Evolutionary conservation across 2,329 filamentous ascomycete species (phyloP).

Genomic region (Orbilia oligospora): DNA sequence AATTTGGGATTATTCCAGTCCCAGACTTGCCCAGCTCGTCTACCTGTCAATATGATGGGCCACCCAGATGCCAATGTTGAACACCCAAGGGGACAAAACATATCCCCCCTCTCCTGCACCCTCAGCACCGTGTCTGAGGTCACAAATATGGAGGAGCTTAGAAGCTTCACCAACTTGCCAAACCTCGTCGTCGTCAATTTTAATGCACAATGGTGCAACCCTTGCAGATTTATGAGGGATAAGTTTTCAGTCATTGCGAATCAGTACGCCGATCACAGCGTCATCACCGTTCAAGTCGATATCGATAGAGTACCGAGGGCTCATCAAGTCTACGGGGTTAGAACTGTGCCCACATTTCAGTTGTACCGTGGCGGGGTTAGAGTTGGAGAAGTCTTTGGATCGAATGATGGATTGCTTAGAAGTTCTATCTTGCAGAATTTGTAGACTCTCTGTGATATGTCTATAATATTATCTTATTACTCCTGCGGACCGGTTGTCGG

Average conservation of each 20-base stretch:
- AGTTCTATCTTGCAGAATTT: not conserved
- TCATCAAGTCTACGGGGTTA: constrained; percentile 13
- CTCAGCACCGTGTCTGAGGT: constrained; percentile 2
- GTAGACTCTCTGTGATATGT: too few relatives aligned
- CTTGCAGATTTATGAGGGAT: constrained; percentile 13
- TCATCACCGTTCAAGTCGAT: not conserved
- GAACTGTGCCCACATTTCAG: constrained; percentile 10
- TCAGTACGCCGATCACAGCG: constrained; percentile 11
- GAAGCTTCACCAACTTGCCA: not conserved
- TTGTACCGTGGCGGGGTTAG: not conserved
- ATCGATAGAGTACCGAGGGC: constrained; percentile 9
- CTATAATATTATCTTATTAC: too few relatives aligned
- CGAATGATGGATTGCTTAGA: constrained; percentile 14
- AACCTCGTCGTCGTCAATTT: constrained; percentile 22
- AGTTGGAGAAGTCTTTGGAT: not conserved
- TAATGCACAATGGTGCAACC: constrained; percentile 10
- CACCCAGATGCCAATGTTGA: constrained; percentile 13
- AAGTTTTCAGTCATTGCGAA: constrained; percentile 10
- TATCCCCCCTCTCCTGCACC: not conserved
- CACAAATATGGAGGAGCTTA: not conserved
- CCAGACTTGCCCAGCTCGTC: not conserved
- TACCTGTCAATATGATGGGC: constrained; percentile 3
- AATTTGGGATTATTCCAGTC: not conserved
- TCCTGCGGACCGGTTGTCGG: too few relatives aligned
- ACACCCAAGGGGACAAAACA: not conserved